These are phyloP conservation scores for Torrubiellomyces zombiae DNA, from an alignment of 2,329 filamentous ascomycete genomes.

Conservation along the genomic window DNA sequence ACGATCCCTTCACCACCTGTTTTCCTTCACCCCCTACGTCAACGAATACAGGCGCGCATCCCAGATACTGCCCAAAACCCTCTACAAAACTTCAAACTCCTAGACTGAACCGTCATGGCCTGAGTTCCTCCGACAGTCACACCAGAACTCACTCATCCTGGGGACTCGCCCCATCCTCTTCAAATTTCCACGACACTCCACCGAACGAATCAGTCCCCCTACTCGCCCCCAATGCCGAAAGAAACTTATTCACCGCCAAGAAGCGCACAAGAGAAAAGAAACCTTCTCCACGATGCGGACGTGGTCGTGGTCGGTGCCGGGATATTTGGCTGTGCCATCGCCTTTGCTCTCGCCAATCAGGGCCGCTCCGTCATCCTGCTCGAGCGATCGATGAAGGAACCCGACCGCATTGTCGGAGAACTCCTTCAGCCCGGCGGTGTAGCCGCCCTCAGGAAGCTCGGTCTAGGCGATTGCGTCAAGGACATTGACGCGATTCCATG, in stretches of 20 bases:
- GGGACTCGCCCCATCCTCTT: too few relatives aligned
- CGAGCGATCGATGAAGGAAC: constrained; percentile 78
- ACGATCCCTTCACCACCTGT: too few relatives aligned
- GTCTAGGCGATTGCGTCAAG: constrained; percentile 67
- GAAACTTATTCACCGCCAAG: too few relatives aligned
- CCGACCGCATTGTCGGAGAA: constrained; percentile 91
- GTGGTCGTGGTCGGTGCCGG: constrained; percentile 87
- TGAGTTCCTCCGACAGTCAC: constrained; percentile 1
- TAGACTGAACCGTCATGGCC: neutral
- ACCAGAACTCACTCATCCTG: too few relatives aligned
- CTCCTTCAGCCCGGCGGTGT: constrained; percentile 86
- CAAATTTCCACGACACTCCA: too few relatives aligned
- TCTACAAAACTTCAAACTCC: too few relatives aligned
- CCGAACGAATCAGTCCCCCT: too few relatives aligned
- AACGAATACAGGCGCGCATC: too few relatives aligned
- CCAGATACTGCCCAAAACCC: too few relatives aligned
- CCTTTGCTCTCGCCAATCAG: constrained; percentile 71
- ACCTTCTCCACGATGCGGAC: constrained; percentile 55
- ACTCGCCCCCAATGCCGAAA: too few relatives aligned
- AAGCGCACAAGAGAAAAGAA: constrained; percentile 30
- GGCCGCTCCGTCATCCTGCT: constrained; percentile 81
- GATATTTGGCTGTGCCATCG: constrained; percentile 73
- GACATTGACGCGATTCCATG: constrained; percentile 74
- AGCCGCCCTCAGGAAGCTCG: constrained; percentile 61
- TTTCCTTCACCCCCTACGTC: too few relatives aligned